Evolutionary conservation across 2,329 filamentous ascomycete genomes (phyloP).

Genomic region (Aspergillus terreus): DNA sequence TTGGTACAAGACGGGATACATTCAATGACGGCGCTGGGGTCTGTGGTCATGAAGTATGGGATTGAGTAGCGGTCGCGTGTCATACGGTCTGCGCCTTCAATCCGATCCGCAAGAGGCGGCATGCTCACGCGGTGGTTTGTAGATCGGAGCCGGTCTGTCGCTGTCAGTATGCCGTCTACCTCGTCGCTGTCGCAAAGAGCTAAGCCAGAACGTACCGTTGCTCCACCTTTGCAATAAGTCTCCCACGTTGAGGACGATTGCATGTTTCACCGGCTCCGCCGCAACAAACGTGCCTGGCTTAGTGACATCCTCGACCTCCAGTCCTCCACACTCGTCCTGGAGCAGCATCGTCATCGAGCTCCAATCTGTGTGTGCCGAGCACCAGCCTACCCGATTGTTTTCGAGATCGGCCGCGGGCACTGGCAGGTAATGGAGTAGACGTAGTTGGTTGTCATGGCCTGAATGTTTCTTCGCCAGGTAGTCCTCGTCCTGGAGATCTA

Average conservation of each 20-base stretch:
- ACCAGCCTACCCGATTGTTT: slow-evolving; percentile 43
- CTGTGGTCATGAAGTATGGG: slow-evolving; percentile 56
- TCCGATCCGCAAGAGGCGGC: slow-evolving; percentile 40
- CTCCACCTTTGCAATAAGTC: slow-evolving; percentile 51
- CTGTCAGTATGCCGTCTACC: slow-evolving; percentile 4
- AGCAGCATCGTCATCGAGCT: slow-evolving; percentile 53
- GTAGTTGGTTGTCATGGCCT: slow-evolving; percentile 56
- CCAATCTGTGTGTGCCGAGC: slow-evolving; percentile 55
- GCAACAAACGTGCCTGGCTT: slow-evolving; percentile 39
- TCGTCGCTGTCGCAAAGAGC: not conserved
- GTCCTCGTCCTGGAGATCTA: slow-evolving; percentile 45
- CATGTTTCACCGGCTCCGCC: slow-evolving; percentile 37
- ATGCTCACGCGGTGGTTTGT: slow-evolving; percentile 52
- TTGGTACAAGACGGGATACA: slow-evolving; percentile 48
- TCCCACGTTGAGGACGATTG: slow-evolving; percentile 49
- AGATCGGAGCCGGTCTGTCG: slow-evolving; percentile 47
- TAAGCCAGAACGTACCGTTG: slow-evolving; percentile 37
- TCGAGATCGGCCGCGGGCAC: slow-evolving; percentile 44
- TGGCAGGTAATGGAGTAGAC: slow-evolving; percentile 58
- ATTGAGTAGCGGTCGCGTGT: slow-evolving; percentile 56
- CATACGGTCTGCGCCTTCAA: slow-evolving; percentile 39
- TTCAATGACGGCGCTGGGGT: slow-evolving; percentile 50
- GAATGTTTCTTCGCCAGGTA: slow-evolving; percentile 50
- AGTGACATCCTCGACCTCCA: slow-evolving; percentile 48
- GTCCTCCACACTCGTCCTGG: slow-evolving; percentile 50